Evolutionary conservation across 1,139 yeast species (phyloP).

Genomic region (Yamadazyma pseudoaaseri): DNA sequence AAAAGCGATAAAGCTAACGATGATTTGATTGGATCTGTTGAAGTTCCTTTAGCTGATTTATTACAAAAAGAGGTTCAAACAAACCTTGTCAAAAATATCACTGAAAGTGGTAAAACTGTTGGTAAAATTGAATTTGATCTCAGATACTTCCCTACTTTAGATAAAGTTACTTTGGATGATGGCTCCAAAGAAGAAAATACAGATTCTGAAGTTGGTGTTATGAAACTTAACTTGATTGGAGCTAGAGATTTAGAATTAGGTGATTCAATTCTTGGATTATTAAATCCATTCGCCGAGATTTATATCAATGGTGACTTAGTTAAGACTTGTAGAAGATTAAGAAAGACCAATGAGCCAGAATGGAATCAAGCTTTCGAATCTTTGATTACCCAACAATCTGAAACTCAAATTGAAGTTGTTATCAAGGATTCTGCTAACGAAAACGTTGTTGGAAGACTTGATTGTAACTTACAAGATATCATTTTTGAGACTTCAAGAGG

Average conservation of each 20-base stretch:
- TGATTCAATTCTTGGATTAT: conserved; percentile 62
- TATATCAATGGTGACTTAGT: conserved; percentile 54
- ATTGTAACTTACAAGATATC: conserved; percentile 54
- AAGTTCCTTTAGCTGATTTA: conserved; percentile 56
- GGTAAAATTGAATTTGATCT: conserved; percentile 63
- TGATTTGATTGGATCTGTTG: conserved; percentile 54
- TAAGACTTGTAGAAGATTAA: conserved; percentile 57
- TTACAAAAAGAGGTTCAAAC: conserved; percentile 49
- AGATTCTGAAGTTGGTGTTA: conserved; percentile 67
- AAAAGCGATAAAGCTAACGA: conserved; percentile 52
- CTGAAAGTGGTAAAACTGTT: conserved; percentile 54
- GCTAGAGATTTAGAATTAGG: conserved; percentile 70
- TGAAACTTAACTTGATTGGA: conserved; percentile 68
- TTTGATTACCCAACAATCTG: conserved; percentile 58
- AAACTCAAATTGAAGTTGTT: conserved; percentile 51
- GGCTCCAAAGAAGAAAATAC: conserved; percentile 49
- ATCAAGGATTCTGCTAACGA: conserved; percentile 57
- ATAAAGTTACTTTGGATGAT: conserved; percentile 46
- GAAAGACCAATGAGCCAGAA: conserved; percentile 67
- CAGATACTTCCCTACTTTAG: conserved; percentile 60
- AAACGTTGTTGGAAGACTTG: conserved; percentile 51
- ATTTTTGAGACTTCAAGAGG: conserved; percentile 54
- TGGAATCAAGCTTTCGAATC: conserved; percentile 67
- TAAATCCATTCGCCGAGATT: conserved; percentile 71
- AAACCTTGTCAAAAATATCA: conserved; percentile 33